Evolutionary conservation across 2,329 filamentous ascomycete genomes (phyloP).

Genomic region (Knufia petricola): DNA sequence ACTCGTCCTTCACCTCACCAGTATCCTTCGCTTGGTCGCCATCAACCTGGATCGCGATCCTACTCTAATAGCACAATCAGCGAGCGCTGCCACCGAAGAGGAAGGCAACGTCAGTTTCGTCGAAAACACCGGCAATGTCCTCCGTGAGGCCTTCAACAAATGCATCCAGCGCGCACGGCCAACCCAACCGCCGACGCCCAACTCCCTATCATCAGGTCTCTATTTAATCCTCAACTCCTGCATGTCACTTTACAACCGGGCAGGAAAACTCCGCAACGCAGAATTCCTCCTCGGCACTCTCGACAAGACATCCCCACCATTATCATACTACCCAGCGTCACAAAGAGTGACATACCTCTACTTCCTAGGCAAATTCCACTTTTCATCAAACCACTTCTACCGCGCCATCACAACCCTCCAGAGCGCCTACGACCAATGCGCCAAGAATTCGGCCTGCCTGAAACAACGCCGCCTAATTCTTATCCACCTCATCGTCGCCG

Average conservation of each 20-base stretch:
- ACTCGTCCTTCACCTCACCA: conserved; percentile 71
- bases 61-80: conserved; percentile 52
- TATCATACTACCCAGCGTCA: conserved; percentile 71
- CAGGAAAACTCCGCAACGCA: conserved; percentile 70
- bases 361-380: conserved; percentile 83
- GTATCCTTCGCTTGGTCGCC: conserved; percentile 69
- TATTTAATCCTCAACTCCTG: conserved; percentile 90
- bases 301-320: conserved; percentile 67
- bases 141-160: conserved; percentile 83
- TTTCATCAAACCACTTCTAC: conserved; percentile 73
- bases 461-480: conserved; percentile 71
- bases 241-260: conserved; percentile 79
- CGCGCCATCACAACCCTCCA: conserved; percentile 67
- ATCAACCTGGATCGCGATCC: conserved; percentile 75
- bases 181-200: conserved; percentile 47
- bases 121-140: conserved; percentile 77
- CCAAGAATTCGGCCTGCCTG: conserved; percentile 33
- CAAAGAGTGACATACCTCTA: conserved; percentile 90
- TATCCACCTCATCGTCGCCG: conserved; percentile 71
- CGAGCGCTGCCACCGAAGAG: conserved; percentile 39
- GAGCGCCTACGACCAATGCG: conserved; percentile 69
- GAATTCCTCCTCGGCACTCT: conserved; percentile 87
- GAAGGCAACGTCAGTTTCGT: conserved; percentile 69
- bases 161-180: conserved; percentile 58
- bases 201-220: conserved; percentile 79